Evolutionary conservation across 2,329 filamentous ascomycete genomes (phyloP).

Genomic region (Sporothrix globosa): DNA sequence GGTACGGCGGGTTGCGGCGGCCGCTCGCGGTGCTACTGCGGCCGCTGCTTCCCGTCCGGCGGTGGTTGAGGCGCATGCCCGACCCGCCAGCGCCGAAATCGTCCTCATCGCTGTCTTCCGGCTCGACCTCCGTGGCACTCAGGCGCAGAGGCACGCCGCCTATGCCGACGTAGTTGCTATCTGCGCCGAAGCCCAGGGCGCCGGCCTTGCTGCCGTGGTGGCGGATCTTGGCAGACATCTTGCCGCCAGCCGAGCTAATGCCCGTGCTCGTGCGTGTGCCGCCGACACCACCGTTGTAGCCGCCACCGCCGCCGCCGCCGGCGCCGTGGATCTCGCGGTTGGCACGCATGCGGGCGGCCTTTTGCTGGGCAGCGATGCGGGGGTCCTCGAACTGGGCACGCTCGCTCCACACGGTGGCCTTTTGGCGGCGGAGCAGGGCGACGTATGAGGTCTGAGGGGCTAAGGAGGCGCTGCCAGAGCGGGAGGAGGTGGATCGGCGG

Average conservation of each 20-base stretch:
- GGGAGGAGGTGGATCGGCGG: slow-evolving; percentile 78
- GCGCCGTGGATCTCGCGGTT: slow-evolving; percentile 78
- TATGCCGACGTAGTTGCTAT: slow-evolving; percentile 71
- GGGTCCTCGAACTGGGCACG: slow-evolving; percentile 91
- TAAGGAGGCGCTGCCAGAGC: slow-evolving; percentile 58
- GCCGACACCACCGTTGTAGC: slow-evolving; percentile 50
- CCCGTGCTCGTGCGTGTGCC: slow-evolving; percentile 64
- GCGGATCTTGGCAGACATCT: slow-evolving; percentile 82
- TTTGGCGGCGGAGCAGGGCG: slow-evolving; percentile 92
- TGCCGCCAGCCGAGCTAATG: slow-evolving; percentile 59
- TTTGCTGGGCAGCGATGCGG: slow-evolving; percentile 76
- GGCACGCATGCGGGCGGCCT: slow-evolving; percentile 84
- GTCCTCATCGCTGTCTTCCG: slow-evolving; percentile 79
- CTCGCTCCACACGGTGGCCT: slow-evolving; percentile 98
- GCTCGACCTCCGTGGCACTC: slow-evolving; percentile 93
- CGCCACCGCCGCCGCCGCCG: slow-evolving; percentile 55
- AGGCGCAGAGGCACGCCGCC: slow-evolving; percentile 86
- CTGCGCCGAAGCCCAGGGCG: slow-evolving; percentile 76
- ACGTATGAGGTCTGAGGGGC: slow-evolving; percentile 74
- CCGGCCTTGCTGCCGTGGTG: slow-evolving; percentile 82
- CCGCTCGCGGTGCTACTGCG: slow-evolving; percentile 67
- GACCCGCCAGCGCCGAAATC: slow-evolving; percentile 49
- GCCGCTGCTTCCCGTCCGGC: slow-evolving; percentile 74
- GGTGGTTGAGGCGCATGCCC: slow-evolving; percentile 60
- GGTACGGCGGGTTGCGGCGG: slow-evolving; percentile 54